Evolutionary conservation across 75 land plant genomes (phyloP), one percentile per base, ranked within the genome.

Genomic region (Pinus albicaulis): DNA sequence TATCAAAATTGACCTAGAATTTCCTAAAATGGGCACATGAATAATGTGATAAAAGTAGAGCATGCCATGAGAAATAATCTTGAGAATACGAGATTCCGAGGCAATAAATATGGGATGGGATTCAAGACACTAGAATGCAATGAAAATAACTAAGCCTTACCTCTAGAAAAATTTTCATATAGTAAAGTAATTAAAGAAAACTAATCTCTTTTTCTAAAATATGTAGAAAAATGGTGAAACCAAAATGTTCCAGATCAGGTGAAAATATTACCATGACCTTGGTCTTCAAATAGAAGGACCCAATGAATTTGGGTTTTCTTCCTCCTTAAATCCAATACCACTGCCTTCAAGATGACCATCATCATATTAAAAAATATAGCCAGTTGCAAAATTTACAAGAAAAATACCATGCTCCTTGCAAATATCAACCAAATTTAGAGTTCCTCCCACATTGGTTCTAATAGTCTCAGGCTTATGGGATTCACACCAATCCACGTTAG

Each of bases 401-500:
- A 89, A 36, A 74, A 89, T 28, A 8, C 77, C 86, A 38, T 82
- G 75, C 80, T 84, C 91, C 69, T 70, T 74, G 84, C 90, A 87
- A 5, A 89, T 70, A 77, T 89, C 89, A 14, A 86, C 91, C 66
- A 89, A 60, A 20, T 69, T 89, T 55, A 89, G 55, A 68, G 90
- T 84, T 7, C 90, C 90, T 15, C 80, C 87, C 56, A 89, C 91
- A 75, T 89, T 89, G 60, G 87, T 87, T 17, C 87, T 74, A 38
- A 89, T 89, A 17, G 91, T 87, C 79, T 89, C 91, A 3, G 69
- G 59, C 82, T 89, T 89, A 75, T 89, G 90, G 26, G 80, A 81
- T 74, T 89, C 91, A 73, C 91, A 87, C 91, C 91, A 89, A 59
- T 89, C 91, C 55, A 89, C 89, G 77, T 86, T 89, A 22, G 89